Conservation (phyloP, 768 basidiomycete species). For the Tulasnella sp. region DNA sequence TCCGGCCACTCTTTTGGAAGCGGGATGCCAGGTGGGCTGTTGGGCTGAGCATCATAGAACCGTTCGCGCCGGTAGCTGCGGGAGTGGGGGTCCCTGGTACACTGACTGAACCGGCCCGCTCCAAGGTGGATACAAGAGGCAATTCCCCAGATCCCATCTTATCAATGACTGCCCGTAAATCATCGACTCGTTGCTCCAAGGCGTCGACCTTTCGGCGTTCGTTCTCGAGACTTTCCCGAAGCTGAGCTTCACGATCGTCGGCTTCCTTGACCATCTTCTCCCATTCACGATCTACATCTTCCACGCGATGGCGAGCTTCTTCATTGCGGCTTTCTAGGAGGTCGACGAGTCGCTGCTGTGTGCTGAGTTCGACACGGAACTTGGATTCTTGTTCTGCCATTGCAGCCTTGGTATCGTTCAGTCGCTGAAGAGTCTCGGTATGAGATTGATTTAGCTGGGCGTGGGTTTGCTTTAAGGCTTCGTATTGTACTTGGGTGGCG, state of each 20-base stretch:
- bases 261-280: slow-evolving; percentile 57
- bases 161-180: slow-evolving; percentile 60
- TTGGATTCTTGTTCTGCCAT: slow-evolving; percentile 77
- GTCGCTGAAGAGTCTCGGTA: slow-evolving; percentile 58
- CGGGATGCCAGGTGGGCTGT: slow-evolving; percentile 77
- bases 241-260: slow-evolving; percentile 48
- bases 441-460: slow-evolving; percentile 60
- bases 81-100: slow-evolving; percentile 39
- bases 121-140: slow-evolving; percentile 24
- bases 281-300: slow-evolving; percentile 73
- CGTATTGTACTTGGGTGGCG: slow-evolving; percentile 54
- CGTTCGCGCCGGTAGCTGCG: slow-evolving; percentile 31
- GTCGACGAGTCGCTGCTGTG: slow-evolving; percentile 58
- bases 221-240: slow-evolving; percentile 58
- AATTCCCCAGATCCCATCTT: slow-evolving; percentile 62
- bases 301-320: slow-evolving; percentile 70
- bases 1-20: slow-evolving; percentile 71
- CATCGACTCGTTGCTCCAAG: slow-evolving; percentile 56
- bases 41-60: slow-evolving; percentile 55
- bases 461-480: slow-evolving; percentile 61
- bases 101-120: slow-evolving; percentile 21
- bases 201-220: slow-evolving; percentile 58
- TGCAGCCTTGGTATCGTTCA: slow-evolving; percentile 62
- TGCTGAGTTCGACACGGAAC: slow-evolving; percentile 64
- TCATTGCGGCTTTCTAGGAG: slow-evolving; percentile 84